phyloP scores from a whole-genome alignment of 1,284 basidiomycete genomes.

The Irpex sp. region DNA sequence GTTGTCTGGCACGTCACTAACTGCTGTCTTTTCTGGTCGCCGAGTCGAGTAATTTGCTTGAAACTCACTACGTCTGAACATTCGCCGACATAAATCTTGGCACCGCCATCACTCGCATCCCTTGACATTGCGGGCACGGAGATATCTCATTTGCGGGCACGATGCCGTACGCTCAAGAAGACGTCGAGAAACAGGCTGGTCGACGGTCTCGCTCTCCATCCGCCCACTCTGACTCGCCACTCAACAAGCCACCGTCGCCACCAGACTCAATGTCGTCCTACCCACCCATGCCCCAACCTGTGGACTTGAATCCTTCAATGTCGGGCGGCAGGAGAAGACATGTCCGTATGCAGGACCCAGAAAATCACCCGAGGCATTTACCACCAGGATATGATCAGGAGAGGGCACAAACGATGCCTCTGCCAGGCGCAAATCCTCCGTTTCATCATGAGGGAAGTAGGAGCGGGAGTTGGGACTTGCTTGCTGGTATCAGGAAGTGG shows the following conservation, averaged over 20 bases:
- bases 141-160: background rate
- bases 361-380: conserved; percentile 15
- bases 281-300: conserved; percentile 15
- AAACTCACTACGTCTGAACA: background rate
- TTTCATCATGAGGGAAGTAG: conserved; percentile 12
- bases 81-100: background rate
- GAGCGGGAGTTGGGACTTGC: conserved; percentile 48
- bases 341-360: conserved; percentile 13
- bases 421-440: conserved; percentile 13
- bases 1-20: background rate
- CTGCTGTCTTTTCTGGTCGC: background rate
- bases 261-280: conserved; percentile 8
- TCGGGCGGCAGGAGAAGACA: conserved; percentile 9
- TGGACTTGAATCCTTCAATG: conserved; percentile 3
- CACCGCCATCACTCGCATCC: background rate
- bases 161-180: background rate
- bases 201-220: conserved; percentile 1
- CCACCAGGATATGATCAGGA: conserved; percentile 17
- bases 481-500: conserved; percentile 48
- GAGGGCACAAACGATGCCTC: conserved; percentile 17
- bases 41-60: background rate
- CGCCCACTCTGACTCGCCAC: conserved; percentile 16
- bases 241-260: background rate
- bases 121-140: background rate
- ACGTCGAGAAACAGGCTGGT: background rate